Percentiles rank a stretch among this genome's conserved stretches.
Conservation (phyloP, 2,329 filamentous ascomycete genomes). For the Botryotinia calthae region DNA sequence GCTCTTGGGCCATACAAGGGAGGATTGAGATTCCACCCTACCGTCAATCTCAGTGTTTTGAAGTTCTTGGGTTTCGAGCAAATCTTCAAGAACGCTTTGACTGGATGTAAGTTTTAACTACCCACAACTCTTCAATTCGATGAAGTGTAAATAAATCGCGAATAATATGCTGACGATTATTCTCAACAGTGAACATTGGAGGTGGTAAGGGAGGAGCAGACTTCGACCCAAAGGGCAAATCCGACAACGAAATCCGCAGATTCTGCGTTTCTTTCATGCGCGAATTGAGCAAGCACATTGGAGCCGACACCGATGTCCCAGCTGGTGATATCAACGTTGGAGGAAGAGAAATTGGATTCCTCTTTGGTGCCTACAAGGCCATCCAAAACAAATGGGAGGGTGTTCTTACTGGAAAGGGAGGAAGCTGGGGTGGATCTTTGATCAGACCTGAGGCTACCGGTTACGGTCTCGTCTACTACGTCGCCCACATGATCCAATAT, state of each 20-base stretch:
- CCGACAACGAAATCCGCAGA: constrained; percentile 92
- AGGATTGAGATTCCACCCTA: constrained; percentile 90
- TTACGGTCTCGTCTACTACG: constrained; percentile 95
- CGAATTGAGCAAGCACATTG: constrained; percentile 93
- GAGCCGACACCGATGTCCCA: constrained; percentile 91
- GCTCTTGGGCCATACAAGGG: constrained; percentile 98
- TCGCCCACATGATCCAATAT: constrained; percentile 91
- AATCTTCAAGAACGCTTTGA: constrained; percentile 99
- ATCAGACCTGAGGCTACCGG: constrained; percentile 97
- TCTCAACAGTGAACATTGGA: constrained; percentile 74
- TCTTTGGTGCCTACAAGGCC: constrained; percentile 92
- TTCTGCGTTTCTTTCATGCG: constrained; percentile 98
- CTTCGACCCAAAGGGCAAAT: constrained; percentile 99
- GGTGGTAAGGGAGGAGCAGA: constrained; percentile 97
- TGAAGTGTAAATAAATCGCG: not conserved
- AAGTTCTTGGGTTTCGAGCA: constrained; percentile 99
- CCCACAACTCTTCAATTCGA: not conserved
- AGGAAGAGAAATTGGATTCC: constrained; percentile 86
- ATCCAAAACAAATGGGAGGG: constrained; percentile 91
- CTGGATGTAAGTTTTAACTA: constrained; percentile 67
- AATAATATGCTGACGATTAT: constrained; percentile 15
- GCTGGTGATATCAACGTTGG: constrained; percentile 96
- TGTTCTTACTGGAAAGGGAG: constrained; percentile 93
- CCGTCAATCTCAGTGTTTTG: constrained; percentile 75
- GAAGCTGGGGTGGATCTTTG: constrained; percentile 86